Base-by-base conservation (phyloP, 2,329 filamentous ascomycete genomes). In the Daldinia sp. region DNA sequence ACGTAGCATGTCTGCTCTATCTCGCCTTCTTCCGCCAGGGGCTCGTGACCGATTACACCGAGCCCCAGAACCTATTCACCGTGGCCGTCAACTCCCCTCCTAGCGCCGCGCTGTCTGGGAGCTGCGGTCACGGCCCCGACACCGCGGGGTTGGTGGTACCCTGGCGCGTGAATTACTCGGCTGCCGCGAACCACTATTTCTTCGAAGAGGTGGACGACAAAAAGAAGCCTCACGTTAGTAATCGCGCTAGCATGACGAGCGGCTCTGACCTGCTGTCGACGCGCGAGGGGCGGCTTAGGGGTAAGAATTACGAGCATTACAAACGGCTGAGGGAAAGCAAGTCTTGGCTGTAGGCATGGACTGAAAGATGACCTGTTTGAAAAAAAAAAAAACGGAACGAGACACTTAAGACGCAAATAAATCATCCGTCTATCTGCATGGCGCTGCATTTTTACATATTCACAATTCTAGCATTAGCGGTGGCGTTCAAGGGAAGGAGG, bases 11-110 rank as follows among this genome's bases (percentile, higher is more conserved):
- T 63, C 80, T 93, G 0, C 74, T 81, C 1, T 93, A 93, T 79
- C 84, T 91, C 69, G 77, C 90, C 50, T 75, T 87, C 57, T 75
- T 87, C 53, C 82, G 85, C 70, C 76, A 81, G 3, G 74, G 74
- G 15, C 85, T 93, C 23, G 87, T 95, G 6, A 94, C 91, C 0
- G 93, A 95, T 80, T 94, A 92, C 75, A 92, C 89, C 0, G 92
- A 95, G 74, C 91, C 92, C 0, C 88, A 90, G 60, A 94, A 94
- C 75, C 81, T 94, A 1, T 94, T 94, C 74, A 83, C 89, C 0
- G 79, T 94, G 0, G 90, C 91, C 1, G 83, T 94, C 59, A 93
- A 93, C 75, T 77, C 76, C 46, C 74, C 76, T 12, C 70, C 74
- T 0, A 74, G 74, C 63, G 54, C 53, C 41, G 70, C 72, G 18